phyloP scores from a whole-genome alignment of 164 flowering plant species.

The Cinnamomum micranthum region DNA sequence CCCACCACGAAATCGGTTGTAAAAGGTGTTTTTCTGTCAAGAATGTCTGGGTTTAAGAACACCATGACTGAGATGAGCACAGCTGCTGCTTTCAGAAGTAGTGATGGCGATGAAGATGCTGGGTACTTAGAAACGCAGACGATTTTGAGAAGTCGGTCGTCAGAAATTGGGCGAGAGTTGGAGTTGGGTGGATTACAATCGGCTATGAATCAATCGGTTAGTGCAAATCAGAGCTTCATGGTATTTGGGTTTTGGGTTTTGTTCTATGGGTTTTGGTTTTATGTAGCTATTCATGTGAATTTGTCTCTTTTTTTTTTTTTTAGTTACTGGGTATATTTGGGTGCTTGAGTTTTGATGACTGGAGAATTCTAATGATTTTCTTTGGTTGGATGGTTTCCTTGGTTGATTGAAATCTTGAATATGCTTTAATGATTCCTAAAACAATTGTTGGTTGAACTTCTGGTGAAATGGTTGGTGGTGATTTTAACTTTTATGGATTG shows the following conservation, averaged over 20 bases:
- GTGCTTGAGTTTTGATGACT: not conserved
- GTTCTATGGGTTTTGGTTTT: constrained; percentile 4
- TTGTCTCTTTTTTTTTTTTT: not conserved
- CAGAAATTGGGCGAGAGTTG: constrained; percentile 9
- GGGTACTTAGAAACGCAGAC: constrained; percentile 33
- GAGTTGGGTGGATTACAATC: constrained; percentile 32
- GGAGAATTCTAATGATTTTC: not conserved
- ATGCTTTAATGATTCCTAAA: not conserved
- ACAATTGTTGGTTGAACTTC: too few species aligned
- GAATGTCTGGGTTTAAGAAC: not conserved
- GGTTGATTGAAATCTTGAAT: not conserved
- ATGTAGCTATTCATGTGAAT: not conserved
- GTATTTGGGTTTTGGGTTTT: not conserved
- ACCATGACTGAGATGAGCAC: constrained; percentile 26
- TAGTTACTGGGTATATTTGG: not conserved
- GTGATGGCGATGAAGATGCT: constrained; percentile 22
- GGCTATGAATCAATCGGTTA: constrained; percentile 60
- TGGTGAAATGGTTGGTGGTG: too few species aligned
- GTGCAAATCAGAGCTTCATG: constrained; percentile 12
- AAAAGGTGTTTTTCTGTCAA: constrained; percentile 7
- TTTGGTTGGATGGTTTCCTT: not conserved
- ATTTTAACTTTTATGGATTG: too few species aligned
- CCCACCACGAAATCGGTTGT: constrained; percentile 11
- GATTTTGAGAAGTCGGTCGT: constrained; percentile 27
- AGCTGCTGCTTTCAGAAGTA: constrained; percentile 14